Conservation (phyloP, 768 basidiomycete species). For the Hemileccinum rubropunctum region DNA sequence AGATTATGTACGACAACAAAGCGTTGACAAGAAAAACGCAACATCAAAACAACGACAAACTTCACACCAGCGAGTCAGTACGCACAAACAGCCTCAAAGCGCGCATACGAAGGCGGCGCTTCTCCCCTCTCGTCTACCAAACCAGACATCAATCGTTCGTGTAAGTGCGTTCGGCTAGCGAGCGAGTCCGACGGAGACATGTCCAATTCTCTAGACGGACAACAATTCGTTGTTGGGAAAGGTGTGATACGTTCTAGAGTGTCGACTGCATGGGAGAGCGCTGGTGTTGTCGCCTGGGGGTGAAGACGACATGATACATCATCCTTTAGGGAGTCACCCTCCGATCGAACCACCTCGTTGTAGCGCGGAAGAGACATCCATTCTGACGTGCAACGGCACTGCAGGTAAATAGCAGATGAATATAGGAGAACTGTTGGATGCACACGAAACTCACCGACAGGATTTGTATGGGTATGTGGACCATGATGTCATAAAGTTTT, state of each 20-base stretch:
- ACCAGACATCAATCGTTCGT: constrained; percentile 80
- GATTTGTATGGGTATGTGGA: constrained; percentile 83
- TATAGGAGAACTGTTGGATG: neutral
- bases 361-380: constrained; percentile 81
- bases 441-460: constrained; percentile 62
- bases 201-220: constrained; percentile 18
- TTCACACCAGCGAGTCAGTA: neutral
- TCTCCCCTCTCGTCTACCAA: constrained; percentile 81
- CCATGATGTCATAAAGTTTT: constrained; percentile 84
- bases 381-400: constrained; percentile 83
- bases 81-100: neutral
- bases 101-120: constrained; percentile 57
- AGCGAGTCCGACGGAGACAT: constrained; percentile 30
- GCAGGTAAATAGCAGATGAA: neutral
- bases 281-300: constrained; percentile 11
- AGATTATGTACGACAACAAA: no score
- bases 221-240: constrained; percentile 31
- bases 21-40: no score
- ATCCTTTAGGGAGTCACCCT: neutral
- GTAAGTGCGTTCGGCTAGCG: constrained; percentile 50
- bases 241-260: constrained; percentile 30
- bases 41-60: neutral
- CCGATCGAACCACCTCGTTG: constrained; percentile 34
- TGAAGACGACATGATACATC: constrained; percentile 31
- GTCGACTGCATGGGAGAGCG: neutral